Evolutionary conservation across 345 rosid species (phyloP).

Genomic region (Rhodamnia argentea): DNA sequence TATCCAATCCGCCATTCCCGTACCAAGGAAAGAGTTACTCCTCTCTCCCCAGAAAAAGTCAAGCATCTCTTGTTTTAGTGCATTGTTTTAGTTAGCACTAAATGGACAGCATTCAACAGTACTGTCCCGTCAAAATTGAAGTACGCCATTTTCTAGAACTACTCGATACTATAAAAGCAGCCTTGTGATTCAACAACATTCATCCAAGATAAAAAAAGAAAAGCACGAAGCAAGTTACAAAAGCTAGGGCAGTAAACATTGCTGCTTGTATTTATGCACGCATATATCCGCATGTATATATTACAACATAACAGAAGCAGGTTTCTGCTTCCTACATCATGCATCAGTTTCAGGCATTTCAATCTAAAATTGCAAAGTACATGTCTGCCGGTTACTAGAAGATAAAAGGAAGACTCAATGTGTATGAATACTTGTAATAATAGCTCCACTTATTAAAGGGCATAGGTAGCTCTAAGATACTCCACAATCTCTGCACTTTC

Average conservation of each 20-base stretch:
- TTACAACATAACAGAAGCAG: neutral
- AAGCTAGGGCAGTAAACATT: neutral
- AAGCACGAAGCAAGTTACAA: neutral
- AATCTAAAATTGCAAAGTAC: neutral
- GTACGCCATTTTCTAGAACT: neutral
- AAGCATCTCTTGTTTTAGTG: neutral
- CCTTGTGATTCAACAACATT: neutral
- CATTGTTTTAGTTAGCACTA: neutral
- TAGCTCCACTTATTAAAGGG: constrained; percentile 16
- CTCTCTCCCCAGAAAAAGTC: neutral
- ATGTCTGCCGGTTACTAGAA: neutral
- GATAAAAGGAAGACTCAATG: neutral
- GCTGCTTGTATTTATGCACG: neutral
- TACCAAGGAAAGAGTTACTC: neutral
- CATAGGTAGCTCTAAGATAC: constrained; percentile 73
- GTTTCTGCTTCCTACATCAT: neutral
- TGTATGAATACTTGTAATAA: neutral
- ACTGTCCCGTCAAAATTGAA: neutral
- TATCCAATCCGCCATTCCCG: neutral
- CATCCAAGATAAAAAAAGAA: neutral
- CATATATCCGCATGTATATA: neutral
- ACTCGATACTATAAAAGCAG: neutral
- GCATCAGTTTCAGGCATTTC: neutral
- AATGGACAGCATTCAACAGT: neutral
- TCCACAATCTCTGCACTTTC: constrained; percentile 91